Base-by-base conservation (phyloP, 352 stramenopile genomes). In the Albugo candida region DNA sequence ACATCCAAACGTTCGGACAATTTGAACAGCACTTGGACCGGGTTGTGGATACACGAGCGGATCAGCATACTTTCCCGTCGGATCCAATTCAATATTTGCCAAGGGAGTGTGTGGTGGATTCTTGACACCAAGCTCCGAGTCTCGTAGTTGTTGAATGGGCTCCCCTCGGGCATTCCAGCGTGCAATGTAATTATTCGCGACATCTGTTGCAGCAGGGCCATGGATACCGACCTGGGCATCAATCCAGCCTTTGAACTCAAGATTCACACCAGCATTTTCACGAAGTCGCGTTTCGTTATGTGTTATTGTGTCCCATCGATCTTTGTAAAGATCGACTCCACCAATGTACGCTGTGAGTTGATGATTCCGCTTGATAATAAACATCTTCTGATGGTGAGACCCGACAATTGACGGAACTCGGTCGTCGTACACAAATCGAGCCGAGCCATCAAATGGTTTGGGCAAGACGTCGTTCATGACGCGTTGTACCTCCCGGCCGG, bases 321-420 rank as follows among this genome's bases (percentile, higher is more conserved):
- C 67, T 13, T 60, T 57, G 8, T 60, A 73, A 17, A 77, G 34
- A 46, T 83, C 70, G 20, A 81, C 51, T 5, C 68, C 70, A 14
- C 70, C 70, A 3, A 81, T 48, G 38, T 69, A 79, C 2, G 63
- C 67, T 10, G 66, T 44, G 14, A 73, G 61, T 17, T 61, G 41
- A 16, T 54, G 39, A 31, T 63, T 54, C 19, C 61, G 69, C 18
- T 64, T 62, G 8, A 83, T 47, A 12, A 79, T 58, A 13, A 84
- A 51, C 13, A 67, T 75, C 45, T 84, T 83, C 50, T 84, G 71
- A 44, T 84, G 71, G 21, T 81, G 67, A 34, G 72, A 74, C 18
- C 65, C 74, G 34, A 67, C 78, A 10, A 54, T 27, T 36, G 73
- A 56, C 11, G 72, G 69, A 47, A 82, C 46, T 20, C 72, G 72